Base-by-base conservation (phyloP, 2,329 filamentous ascomycete genomes). In the Tricladium varicosporioides region DNA sequence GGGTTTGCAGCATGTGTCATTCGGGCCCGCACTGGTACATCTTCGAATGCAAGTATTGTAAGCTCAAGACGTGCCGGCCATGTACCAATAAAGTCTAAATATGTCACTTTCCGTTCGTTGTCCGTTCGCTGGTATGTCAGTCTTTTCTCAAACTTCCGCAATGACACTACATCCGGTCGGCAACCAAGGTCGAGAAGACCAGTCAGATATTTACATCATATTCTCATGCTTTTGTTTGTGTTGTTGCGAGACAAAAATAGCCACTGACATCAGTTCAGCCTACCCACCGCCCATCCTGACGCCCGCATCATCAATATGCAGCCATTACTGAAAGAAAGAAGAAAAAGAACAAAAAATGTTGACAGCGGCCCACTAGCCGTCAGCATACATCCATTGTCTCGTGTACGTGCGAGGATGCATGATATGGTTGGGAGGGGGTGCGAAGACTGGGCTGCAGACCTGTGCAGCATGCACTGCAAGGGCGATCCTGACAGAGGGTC, bases 41-140 rank as follows among this genome's bases (percentile, higher is more conserved):
- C 66, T 88, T 81, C 62, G 83, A 88, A 71, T 89, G 86, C 74
- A 76, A 79, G 60, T 86, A 86, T 70, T 89, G 86, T 80, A 84
- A 85, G 70, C 73, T 86, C 51, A 84, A 87, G 72, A 78, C 81
- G 31, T 88, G 85, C 70, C 77, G 83, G 52, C 73, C 77, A 22
- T 88, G 85, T 49, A 63, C 66, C 33, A 66, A 63, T 60, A 70
- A 70, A 50, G 65, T 59, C 46, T 70, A 60, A 60, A 64, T 18
- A 2, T 27, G 19, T 51, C 36, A 32, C 19, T 54, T 22, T 44
- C 18, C 16, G 16, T 53, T 16, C 22, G 15, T 53, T 27, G 49
- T 53, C 14, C 42, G 42, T 55, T 33, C 14, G 56, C 47, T 31
- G 19, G 40, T 42, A 22, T 18, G 16, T 13, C 32, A 43, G 18